Evolutionary conservation across 768 basidiomycete genomes (phyloP).

Genomic region (Hypholoma fasciculare): DNA sequence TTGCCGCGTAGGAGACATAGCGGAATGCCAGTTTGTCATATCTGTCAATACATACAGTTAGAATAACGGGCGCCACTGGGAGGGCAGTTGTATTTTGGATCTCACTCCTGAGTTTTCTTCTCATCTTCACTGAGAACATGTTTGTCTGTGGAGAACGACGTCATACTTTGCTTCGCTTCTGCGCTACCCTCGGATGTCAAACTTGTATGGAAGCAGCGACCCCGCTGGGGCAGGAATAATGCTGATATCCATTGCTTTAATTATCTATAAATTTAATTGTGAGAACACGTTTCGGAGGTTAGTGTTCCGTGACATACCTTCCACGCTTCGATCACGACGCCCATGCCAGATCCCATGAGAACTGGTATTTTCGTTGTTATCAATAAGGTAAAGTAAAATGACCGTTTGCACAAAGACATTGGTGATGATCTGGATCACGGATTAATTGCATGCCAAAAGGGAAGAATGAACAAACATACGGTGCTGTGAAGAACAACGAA

Average conservation of each 20-base stretch:
- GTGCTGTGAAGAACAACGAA: constrained; percentile 38
- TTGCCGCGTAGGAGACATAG: constrained; percentile 88
- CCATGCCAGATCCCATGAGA: constrained; percentile 81
- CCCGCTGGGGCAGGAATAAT: constrained; percentile 62
- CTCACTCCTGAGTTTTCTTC: constrained; percentile 95
- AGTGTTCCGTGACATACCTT: constrained; percentile 52
- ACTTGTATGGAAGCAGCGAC: constrained; percentile 71
- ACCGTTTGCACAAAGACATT: constrained; percentile 94
- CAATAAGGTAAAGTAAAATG: constrained; percentile 90
- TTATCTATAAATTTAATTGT: constrained; percentile 51
- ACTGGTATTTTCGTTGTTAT: constrained; percentile 96
- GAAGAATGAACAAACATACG: constrained; percentile 37
- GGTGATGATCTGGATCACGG: constrained; percentile 61
- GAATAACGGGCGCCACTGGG: constrained; percentile 4
- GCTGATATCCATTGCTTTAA: constrained; percentile 87
- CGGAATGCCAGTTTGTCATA: constrained; percentile 93
- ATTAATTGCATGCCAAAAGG: background rate
- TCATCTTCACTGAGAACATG: constrained; percentile 96
- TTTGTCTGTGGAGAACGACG: constrained; percentile 61
- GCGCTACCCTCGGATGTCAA: constrained; percentile 66
- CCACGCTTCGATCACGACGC: constrained; percentile 89
- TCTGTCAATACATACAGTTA: constrained; percentile 36
- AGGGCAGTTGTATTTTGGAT: constrained; percentile 10
- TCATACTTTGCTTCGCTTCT: constrained; percentile 4
- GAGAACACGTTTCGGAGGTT: constrained; percentile 11